Percentiles rank a stretch among this genome's conserved stretches.
phyloP scores from a whole-genome alignment of 1,284 basidiomycete genomes.

The Schizophyllum amplum region DNA sequence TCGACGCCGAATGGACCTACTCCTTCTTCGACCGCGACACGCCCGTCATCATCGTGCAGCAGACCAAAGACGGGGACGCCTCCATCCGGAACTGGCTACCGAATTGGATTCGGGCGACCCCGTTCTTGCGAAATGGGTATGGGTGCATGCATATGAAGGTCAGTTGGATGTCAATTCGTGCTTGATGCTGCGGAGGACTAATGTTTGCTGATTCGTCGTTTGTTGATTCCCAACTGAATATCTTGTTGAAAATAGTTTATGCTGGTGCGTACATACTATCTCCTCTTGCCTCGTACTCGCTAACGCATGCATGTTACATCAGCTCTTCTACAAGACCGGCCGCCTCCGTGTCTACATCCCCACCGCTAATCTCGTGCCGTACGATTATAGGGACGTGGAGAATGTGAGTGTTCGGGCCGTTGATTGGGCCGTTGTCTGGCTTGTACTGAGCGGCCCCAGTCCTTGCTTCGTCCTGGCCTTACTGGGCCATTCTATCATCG shows the following conservation, averaged over 20 bases:
- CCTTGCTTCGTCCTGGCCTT: neutral
- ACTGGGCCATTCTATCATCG: neutral
- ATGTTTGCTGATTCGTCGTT: conserved; percentile 5
- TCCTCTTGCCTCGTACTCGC: too few species aligned
- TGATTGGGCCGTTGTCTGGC: neutral
- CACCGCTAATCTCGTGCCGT: conserved; percentile 66
- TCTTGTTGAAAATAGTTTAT: too few species aligned
- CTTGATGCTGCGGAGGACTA: conserved; percentile 5
- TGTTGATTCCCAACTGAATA: too few species aligned
- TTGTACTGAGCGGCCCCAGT: too few species aligned
- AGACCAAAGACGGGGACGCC: conserved; percentile 44
- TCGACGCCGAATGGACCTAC: conserved; percentile 61
- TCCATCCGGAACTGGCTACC: conserved; percentile 57
- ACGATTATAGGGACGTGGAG: conserved; percentile 76
- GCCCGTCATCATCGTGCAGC: conserved; percentile 63
- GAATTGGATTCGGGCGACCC: conserved; percentile 66
- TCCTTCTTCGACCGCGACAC: conserved; percentile 53
- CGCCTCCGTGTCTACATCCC: conserved; percentile 64
- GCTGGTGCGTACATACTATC: too few species aligned
- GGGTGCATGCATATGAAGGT: conserved; percentile 84
- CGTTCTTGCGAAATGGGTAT: conserved; percentile 44
- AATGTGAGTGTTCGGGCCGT: conserved; percentile 37
- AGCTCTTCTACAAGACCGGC: conserved; percentile 70
- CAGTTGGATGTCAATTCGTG: conserved; percentile 8
- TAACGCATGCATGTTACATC: conserved; percentile 2